A percentile compares a stretch with the other conserved stretches of the same genome.
Conservation (phyloP, 106 monocot genomes). For the Acorus gramineus region DNA sequence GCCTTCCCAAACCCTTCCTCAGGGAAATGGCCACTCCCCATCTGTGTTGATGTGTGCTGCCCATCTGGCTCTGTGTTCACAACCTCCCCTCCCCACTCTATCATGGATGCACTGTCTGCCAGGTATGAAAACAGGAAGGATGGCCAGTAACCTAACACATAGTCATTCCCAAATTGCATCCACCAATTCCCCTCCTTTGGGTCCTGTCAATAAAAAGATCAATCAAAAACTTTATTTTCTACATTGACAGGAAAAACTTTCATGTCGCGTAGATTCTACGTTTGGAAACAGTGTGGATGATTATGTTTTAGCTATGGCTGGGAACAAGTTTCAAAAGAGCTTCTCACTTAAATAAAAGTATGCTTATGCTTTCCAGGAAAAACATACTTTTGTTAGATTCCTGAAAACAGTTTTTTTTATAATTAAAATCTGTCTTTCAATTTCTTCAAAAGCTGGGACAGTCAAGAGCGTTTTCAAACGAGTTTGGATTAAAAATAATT, state of each 20-base stretch:
- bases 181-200: slow-evolving; percentile 69
- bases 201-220: slow-evolving; percentile 24
- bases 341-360: too few species aligned
- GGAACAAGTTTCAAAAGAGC: too few species aligned
- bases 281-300: too few species aligned
- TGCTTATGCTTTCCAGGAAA: too few species aligned
- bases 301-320: too few species aligned
- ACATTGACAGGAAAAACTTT: neutral
- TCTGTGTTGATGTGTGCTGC: slow-evolving; percentile 68
- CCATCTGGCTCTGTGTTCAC: slow-evolving; percentile 63
- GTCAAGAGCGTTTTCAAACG: too few species aligned
- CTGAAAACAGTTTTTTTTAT: too few species aligned
- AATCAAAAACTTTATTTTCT: neutral
- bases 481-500: too few species aligned
- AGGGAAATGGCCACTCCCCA: slow-evolving; percentile 80
- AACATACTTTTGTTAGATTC: too few species aligned
- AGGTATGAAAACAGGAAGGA: slow-evolving; percentile 66
- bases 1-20: slow-evolving; percentile 54
- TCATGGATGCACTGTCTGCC: slow-evolving; percentile 51
- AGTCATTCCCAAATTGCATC: slow-evolving; percentile 70
- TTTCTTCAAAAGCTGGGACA: too few species aligned
- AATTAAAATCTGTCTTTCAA: too few species aligned
- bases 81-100: slow-evolving; percentile 81
- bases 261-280: too few species aligned
- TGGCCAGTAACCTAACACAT: slow-evolving; percentile 75